phyloP scores from a whole-genome alignment of 495 filamentous ascomycete species.

The Paragyromitra xinjiangensis region DNA sequence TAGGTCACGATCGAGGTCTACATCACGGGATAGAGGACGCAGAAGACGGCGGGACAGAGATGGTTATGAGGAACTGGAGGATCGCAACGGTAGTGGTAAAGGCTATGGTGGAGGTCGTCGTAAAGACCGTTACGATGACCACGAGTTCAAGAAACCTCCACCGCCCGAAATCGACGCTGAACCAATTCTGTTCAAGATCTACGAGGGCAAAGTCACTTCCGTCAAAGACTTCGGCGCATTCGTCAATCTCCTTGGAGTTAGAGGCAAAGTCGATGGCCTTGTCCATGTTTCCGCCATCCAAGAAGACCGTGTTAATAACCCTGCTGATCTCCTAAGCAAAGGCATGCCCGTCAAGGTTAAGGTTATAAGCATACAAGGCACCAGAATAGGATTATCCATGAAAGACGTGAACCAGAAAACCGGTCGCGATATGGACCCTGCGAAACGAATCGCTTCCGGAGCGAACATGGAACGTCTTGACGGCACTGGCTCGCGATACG shows the following conservation, averaged over 20 bases:
- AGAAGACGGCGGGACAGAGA: conserved; percentile 62
- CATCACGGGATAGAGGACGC: conserved; percentile 63
- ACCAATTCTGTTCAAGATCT: conserved; percentile 85
- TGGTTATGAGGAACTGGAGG: conserved; percentile 61
- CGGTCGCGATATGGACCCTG: conserved; percentile 82
- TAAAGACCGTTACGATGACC: conserved; percentile 65
- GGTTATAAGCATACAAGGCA: conserved; percentile 83
- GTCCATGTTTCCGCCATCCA: conserved; percentile 97
- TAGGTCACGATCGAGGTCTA: conserved; percentile 60
- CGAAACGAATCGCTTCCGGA: conserved; percentile 83
- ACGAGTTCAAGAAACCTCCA: conserved; percentile 74
- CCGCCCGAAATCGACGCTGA: conserved; percentile 79
- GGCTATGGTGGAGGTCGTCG: conserved; percentile 58
- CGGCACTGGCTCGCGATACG: conserved; percentile 67
- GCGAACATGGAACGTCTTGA: conserved; percentile 88
- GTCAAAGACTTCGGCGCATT: conserved; percentile 96
- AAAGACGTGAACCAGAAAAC: conserved; percentile 95
- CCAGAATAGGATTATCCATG: conserved; percentile 88
- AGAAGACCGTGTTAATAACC: conserved; percentile 87
- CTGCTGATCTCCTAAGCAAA: conserved; percentile 81
- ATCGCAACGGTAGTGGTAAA: conserved; percentile 61
- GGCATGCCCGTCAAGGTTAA: conserved; percentile 93
- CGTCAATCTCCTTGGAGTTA: conserved; percentile 85
- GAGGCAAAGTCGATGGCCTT: conserved; percentile 86
- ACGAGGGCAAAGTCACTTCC: conserved; percentile 87